phyloP scores from a whole-genome alignment of 257 asterid species.

The Rhazya stricta region DNA sequence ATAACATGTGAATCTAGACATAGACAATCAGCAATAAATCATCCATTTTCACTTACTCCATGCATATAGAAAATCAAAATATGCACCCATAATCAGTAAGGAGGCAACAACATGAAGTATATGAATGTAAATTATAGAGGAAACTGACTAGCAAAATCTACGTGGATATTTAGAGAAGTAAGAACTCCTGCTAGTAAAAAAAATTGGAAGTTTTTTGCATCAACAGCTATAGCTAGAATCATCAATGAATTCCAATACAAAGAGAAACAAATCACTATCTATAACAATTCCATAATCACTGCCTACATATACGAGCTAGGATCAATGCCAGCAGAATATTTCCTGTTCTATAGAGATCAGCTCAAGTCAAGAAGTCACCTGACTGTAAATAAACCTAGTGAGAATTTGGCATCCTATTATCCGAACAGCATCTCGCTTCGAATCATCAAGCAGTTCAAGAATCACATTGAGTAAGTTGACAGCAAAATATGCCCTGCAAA shows the following conservation, averaged over 20 bases:
- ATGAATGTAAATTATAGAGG: not conserved
- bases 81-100: not conserved
- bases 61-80: not conserved
- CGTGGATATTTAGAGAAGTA: not conserved
- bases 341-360: not conserved
- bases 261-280: not conserved
- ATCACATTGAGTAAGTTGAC: conserved; percentile 59
- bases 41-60: not conserved
- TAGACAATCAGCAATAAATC: not conserved
- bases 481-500: conserved; percentile 84
- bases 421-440: conserved; percentile 53
- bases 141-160: not conserved
- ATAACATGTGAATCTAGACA: not conserved
- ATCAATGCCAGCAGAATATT: not conserved
- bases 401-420: conserved; percentile 78
- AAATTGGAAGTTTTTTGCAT: not conserved
- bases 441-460: conserved; percentile 64
- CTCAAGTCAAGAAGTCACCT: conserved; percentile 42
- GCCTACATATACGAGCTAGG: not conserved
- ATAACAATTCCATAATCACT: not conserved
- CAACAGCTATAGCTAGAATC: not conserved
- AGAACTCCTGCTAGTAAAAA: not conserved
- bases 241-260: not conserved
- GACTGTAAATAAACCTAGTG: conserved; percentile 68
- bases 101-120: not conserved